phyloP scores from a whole-genome alignment of 148 eudicot genomes.

The Rhododendron griersonianum region DNA sequence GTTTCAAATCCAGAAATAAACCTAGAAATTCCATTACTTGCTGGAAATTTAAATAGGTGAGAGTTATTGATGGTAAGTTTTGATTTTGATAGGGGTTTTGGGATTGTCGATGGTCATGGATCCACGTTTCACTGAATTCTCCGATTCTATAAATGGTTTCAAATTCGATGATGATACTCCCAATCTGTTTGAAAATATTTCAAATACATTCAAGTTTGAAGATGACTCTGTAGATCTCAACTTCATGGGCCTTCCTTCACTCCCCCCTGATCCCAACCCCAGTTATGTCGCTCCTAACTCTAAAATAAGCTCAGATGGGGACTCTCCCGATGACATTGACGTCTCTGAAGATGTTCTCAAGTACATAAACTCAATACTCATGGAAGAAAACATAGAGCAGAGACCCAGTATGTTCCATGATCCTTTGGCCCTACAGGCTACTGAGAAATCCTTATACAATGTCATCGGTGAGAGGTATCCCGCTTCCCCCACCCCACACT shows the following conservation, averaged over 20 bases:
- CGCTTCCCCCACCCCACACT: slow-evolving; percentile 26
- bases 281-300: slow-evolving; percentile 15
- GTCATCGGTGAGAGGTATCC: slow-evolving; percentile 40
- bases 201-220: slow-evolving; percentile 5
- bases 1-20: background rate
- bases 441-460: slow-evolving; percentile 46
- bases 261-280: slow-evolving; percentile 10
- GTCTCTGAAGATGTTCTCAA: slow-evolving; percentile 30
- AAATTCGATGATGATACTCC: slow-evolving; percentile 7
- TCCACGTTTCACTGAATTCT: slow-evolving; percentile 1
- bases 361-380: slow-evolving; percentile 40
- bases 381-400: slow-evolving; percentile 48
- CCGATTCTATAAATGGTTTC: slow-evolving; percentile 9
- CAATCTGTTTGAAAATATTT: slow-evolving; percentile 14
- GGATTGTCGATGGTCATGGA: slow-evolving; percentile 9
- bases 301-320: slow-evolving; percentile 17
- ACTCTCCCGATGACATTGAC: slow-evolving; percentile 32
- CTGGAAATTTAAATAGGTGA: background rate
- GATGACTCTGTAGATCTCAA: slow-evolving; percentile 14
- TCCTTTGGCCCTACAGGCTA: slow-evolving; percentile 43
- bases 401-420: slow-evolving; percentile 51
- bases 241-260: slow-evolving; percentile 18
- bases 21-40: background rate
- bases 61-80: background rate
- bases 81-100: background rate